Conservation (phyloP, 2,329 filamentous ascomycete genomes). For the Blastomyces gilchristii region DNA sequence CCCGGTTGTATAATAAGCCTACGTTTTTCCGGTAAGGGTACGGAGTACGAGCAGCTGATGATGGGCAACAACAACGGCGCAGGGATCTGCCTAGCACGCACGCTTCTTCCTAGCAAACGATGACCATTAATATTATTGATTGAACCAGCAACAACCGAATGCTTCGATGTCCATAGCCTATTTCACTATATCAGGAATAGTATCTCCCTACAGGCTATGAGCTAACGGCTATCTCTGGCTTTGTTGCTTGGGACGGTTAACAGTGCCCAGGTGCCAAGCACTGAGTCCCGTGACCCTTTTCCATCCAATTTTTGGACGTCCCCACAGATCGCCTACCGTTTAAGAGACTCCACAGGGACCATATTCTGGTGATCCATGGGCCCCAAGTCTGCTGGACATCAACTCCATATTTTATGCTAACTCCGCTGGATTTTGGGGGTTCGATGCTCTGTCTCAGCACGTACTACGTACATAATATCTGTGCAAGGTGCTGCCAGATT, state of each 20-base stretch:
- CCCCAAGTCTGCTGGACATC: background rate
- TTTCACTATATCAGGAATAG: background rate
- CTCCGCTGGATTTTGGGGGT: background rate
- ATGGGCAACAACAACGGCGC: background rate
- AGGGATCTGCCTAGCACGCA: background rate
- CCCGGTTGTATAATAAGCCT: no score
- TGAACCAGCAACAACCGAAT: background rate
- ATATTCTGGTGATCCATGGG: background rate
- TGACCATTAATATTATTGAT: no score
- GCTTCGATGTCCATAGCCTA: background rate
- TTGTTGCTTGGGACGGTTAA: no score
- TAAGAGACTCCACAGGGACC: background rate
- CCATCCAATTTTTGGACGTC: background rate
- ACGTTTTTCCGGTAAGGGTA: no score
- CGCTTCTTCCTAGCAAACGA: background rate
- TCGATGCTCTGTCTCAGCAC: no score
- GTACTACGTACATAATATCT: no score
- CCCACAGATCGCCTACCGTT: background rate
- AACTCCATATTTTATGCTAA: background rate
- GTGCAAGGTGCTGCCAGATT: no score
- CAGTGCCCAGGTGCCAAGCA: no score
- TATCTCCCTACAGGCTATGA: background rate
- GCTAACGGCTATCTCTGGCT: no score
- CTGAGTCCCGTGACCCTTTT: background rate
- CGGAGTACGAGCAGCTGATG: no score